A percentile compares a stretch with the other conserved stretches of the same genome.
phyloP scores from a whole-genome alignment of 768 basidiomycete species.

The Mycena vitilis region DNA sequence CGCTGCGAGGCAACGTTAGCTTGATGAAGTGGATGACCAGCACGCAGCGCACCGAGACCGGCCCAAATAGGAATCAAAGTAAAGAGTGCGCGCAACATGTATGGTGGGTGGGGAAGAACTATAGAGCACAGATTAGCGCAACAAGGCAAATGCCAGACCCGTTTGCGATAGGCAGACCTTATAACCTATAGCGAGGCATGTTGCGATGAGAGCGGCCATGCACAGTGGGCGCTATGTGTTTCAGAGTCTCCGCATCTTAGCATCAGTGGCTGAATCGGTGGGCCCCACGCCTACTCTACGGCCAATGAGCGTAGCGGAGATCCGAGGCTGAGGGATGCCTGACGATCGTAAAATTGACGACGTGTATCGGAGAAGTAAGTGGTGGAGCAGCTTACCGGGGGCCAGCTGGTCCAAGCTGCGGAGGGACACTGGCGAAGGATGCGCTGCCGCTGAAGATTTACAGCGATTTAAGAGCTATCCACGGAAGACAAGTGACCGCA shows the following conservation, averaged over 20 bases:
- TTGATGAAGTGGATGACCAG: neutral
- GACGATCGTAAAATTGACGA: no score
- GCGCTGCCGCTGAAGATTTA: no score
- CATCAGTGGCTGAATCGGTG: neutral
- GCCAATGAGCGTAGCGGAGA: neutral
- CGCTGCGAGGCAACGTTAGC: neutral
- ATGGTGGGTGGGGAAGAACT: neutral
- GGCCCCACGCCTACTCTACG: neutral
- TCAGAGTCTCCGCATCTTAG: constrained; percentile 9
- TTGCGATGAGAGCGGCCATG: constrained; percentile 1
- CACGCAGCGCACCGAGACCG: neutral
- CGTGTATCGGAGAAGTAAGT: no score
- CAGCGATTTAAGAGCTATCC: no score
- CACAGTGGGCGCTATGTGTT: constrained; percentile 11
- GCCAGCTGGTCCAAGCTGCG: no score
- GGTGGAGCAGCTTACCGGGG: no score
- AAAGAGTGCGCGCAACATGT: neutral
- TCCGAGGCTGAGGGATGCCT: no score
- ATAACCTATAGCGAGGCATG: neutral
- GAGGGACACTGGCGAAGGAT: no score
- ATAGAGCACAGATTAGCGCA: neutral
- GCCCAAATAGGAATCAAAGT: neutral
- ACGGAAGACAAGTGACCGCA: no score
- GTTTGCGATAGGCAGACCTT: neutral
- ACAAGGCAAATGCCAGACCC: neutral